Evolutionary conservation across 495 filamentous ascomycete species (phyloP), one percentile per base, ranked within the genome.

Genomic region (Lophiostoma macrostomum): DNA sequence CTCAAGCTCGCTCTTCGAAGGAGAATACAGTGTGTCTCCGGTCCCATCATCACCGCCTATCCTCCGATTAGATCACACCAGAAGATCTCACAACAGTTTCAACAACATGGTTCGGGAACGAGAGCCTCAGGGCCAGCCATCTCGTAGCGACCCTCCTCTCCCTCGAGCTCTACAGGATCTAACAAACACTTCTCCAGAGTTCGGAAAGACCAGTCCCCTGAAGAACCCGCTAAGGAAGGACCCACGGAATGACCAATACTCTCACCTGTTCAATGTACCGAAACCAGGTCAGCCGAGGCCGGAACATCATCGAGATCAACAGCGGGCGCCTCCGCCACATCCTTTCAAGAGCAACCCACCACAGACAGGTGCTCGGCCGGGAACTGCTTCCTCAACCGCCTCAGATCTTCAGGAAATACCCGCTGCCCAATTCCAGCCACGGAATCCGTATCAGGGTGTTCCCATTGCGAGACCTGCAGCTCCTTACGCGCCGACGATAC

Each of bases 131-230:
- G 56, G 34, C 50, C 59, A 20, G 53, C 54, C 4, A 47, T 41
- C 25, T 31, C 56, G 40, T 58, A 63, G 12, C 30, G 48, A 50
- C n/a, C 20, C 60, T 24, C 42, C 42, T 19, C 37, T 42, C n/a
- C 52, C 50, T 16, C 65, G 63, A 29, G 38, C 50, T 18, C 23
- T 57, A 5, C 48, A 64, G 5, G 58, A 56, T 23, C 44, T 60
- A 25, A 51, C 45, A 14, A 50, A 60, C 34, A 64, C 50, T 3
- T 65, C 76, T 31, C 76, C 79, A 30, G 76, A 84, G 60, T 84
- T 84, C 56, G 81, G 81, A 23, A 78, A 79, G 55, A 69, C 80
- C 2, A 83, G 81, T 52, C 74, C 72, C 11, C 50, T 74, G 20
- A 44, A 64, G 27, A 71, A 71, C 45, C 64, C 64, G 18, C 59